Evolutionary conservation across 805 yeast genomes (phyloP).

Genomic region (Ogataea trehalophila): DNA sequence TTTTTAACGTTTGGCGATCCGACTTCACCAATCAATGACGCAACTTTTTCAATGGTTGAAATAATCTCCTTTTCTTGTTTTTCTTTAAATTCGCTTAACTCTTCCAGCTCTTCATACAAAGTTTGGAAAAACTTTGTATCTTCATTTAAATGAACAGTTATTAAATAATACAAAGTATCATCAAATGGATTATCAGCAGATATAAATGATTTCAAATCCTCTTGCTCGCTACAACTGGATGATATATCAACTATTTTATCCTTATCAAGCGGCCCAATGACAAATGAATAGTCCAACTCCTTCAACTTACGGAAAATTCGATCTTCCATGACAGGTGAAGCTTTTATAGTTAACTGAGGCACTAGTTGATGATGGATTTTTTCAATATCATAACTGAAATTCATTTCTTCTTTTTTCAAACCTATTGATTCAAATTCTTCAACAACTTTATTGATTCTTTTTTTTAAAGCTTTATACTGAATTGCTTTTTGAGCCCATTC

Average conservation of each 20-base stretch:
- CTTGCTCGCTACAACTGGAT: not conserved
- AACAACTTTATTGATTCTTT: constrained; percentile 61
- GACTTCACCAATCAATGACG: constrained; percentile 34
- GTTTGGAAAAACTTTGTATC: constrained; percentile 58
- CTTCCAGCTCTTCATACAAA: constrained; percentile 49
- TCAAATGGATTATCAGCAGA: constrained; percentile 24
- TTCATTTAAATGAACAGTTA: constrained; percentile 40
- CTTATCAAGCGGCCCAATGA: constrained; percentile 7
- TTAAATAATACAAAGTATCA: constrained; percentile 16
- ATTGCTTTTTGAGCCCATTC: constrained; percentile 68
- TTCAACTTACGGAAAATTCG: constrained; percentile 16
- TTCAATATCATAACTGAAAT: constrained; percentile 19
- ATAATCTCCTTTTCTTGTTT: constrained; percentile 41
- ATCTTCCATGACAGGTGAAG: constrained; percentile 16
- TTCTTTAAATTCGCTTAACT: constrained; percentile 39
- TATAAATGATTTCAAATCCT: constrained; percentile 6
- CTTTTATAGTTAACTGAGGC: constrained; percentile 23
- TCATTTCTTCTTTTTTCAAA: constrained; percentile 39
- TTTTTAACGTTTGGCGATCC: constrained; percentile 38
- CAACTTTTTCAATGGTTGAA: constrained; percentile 38
- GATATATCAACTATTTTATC: constrained; percentile 3
- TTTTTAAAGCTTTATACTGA: constrained; percentile 67
- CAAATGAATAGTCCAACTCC: constrained; percentile 14
- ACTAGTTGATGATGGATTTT: constrained; percentile 13
- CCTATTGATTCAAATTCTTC: constrained; percentile 58